phyloP scores from a whole-genome alignment of 192 early-diverging fungal species.

The Gaertneriomyces semiglobifer region DNA sequence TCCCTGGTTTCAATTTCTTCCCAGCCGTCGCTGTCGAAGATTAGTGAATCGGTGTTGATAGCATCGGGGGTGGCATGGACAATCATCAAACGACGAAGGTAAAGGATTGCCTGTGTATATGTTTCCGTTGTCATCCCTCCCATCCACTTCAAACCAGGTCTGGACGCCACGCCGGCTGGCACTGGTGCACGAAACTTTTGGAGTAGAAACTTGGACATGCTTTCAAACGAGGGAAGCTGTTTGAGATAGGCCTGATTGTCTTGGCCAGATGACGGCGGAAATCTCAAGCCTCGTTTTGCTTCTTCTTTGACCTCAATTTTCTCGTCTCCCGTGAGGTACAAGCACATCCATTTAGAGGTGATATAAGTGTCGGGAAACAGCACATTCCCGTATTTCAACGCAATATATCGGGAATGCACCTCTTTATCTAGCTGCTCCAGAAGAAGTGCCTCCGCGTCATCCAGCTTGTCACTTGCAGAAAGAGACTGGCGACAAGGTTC shows the following conservation, averaged over 20 bases:
- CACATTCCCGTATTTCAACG: slow-evolving; percentile 45
- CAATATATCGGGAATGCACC: slow-evolving; percentile 42
- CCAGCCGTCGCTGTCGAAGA: slow-evolving; percentile 5
- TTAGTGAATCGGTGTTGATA: not conserved
- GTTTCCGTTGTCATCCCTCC: slow-evolving; percentile 59
- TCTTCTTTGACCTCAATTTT: slow-evolving; percentile 53
- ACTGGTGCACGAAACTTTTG: slow-evolving; percentile 3
- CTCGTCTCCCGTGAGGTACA: slow-evolving; percentile 37
- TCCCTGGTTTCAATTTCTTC: slow-evolving; percentile 28
- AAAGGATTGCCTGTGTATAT: slow-evolving; percentile 58
- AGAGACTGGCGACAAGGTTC: slow-evolving; percentile 46
- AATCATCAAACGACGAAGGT: slow-evolving; percentile 62
- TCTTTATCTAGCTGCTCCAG: slow-evolving; percentile 49
- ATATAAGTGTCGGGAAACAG: slow-evolving; percentile 47
- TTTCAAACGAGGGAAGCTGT: slow-evolving; percentile 28
- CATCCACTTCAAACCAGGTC: slow-evolving; percentile 32
- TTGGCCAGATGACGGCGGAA: slow-evolving; percentile 26
- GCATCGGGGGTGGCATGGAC: slow-evolving; percentile 56
- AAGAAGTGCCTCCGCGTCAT: slow-evolving; percentile 32
- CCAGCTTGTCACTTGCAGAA: slow-evolving; percentile 7
- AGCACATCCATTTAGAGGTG: slow-evolving; percentile 42
- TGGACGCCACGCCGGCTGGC: not conserved
- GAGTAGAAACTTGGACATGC: slow-evolving; percentile 12
- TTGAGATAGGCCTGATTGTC: slow-evolving; percentile 7
- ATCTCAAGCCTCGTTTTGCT: slow-evolving; percentile 41